Percentiles rank a stretch among this genome's conserved stretches.
These are phyloP conservation scores for Leishmania gerbilli DNA, from an alignment of 208 protist genomes.

Conservation along the genomic window DNA sequence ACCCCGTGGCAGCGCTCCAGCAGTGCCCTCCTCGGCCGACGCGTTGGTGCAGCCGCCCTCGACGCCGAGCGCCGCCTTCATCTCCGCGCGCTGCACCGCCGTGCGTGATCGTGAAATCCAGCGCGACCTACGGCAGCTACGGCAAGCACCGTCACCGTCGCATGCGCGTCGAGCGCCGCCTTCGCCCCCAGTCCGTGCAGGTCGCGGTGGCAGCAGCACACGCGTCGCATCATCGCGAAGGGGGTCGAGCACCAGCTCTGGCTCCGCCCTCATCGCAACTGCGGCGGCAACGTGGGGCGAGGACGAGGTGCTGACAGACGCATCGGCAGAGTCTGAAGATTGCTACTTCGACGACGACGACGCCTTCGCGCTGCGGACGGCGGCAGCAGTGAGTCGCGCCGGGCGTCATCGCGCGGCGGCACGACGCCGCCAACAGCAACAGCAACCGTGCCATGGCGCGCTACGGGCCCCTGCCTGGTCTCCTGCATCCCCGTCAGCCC, in stretches of 20 bases:
- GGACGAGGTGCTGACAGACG: background rate
- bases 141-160: constrained; percentile 2
- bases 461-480: background rate
- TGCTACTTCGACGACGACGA: constrained; percentile 20
- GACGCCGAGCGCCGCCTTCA: constrained; percentile 6
- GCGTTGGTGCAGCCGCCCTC: background rate
- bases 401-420: background rate
- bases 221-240: background rate
- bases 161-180: background rate
- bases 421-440: background rate
- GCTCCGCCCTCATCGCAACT: background rate
- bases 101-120: constrained; percentile 14
- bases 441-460: background rate
- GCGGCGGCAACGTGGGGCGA: background rate
- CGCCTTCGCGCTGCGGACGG: background rate
- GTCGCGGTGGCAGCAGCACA: background rate
- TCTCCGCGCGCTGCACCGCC: constrained; percentile 16
- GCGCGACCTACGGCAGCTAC: constrained; percentile 10
- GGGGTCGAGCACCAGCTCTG: background rate
- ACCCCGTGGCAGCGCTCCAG: background rate
- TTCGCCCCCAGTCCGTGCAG: background rate
- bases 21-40: background rate
- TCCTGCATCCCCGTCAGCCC: background rate
- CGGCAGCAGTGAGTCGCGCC: background rate
- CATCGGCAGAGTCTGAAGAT: background rate